A percentile compares a stretch with the other conserved stretches of the same genome.
These are phyloP conservation scores for Zygoascus flipseniorum DNA, from an alignment of 805 yeast species.

Conservation along the genomic window DNA sequence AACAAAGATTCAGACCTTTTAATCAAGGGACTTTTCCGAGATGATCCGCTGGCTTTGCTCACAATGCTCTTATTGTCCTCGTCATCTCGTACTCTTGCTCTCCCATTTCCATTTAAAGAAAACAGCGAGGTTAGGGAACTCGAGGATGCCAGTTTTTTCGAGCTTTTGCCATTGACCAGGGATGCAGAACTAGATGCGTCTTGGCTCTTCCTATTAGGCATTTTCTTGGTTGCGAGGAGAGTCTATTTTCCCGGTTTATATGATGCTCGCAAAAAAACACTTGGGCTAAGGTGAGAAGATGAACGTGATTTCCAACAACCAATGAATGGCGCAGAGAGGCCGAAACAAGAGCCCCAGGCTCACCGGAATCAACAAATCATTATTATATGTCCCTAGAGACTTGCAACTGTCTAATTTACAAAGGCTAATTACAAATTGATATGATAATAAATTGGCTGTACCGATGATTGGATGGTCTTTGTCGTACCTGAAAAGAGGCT, in stretches of 20 bases:
- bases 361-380: too few species aligned
- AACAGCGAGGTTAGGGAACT: slow-evolving; percentile 7
- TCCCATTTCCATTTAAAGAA: slow-evolving; percentile 3
- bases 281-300: not conserved
- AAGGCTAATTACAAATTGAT: too few species aligned
- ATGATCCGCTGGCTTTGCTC: slow-evolving; percentile 14
- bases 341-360: too few species aligned
- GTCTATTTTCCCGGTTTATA: too few species aligned
- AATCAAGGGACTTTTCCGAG: not conserved
- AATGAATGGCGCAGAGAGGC: not conserved
- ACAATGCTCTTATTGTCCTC: slow-evolving; percentile 8
- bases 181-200: not conserved
- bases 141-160: not conserved
- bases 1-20: not conserved
- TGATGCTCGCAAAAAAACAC: not conserved
- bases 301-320: not conserved
- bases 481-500: too few species aligned
- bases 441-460: too few species aligned
- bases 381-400: too few species aligned
- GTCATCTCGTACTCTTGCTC: slow-evolving; percentile 1
- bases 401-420: too few species aligned
- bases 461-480: too few species aligned
- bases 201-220: not conserved
- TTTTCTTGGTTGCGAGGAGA: not conserved
- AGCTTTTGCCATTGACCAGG: not conserved